Evolutionary conservation across 192 early-diverging fungal species (phyloP).

Genomic region (Backusella macrospora): DNA sequence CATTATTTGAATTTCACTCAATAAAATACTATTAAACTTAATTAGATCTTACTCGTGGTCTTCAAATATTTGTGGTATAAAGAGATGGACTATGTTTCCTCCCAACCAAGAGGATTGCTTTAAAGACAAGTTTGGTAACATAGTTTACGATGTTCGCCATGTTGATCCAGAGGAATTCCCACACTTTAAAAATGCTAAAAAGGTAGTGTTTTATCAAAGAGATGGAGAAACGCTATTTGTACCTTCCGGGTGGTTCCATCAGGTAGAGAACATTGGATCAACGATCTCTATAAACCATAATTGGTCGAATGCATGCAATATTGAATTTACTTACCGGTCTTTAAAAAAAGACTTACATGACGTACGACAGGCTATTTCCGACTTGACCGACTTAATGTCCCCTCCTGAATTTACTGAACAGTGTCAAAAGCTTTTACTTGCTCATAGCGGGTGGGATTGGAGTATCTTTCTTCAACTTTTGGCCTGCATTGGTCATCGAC

Average conservation of each 20-base stretch:
- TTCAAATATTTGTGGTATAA: slow-evolving; percentile 71
- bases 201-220: slow-evolving; percentile 56
- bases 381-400: slow-evolving; percentile 53
- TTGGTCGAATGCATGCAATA: slow-evolving; percentile 69
- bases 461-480: neutral
- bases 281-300: slow-evolving; percentile 82
- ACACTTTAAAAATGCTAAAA: slow-evolving; percentile 46
- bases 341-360: slow-evolving; percentile 50
- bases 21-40: neutral
- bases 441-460: slow-evolving; percentile 60
- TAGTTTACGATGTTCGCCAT: slow-evolving; percentile 58
- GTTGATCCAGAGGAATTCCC: slow-evolving; percentile 55
- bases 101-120: slow-evolving; percentile 66
- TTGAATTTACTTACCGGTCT: slow-evolving; percentile 48
- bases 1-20: neutral
- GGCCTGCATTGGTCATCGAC: neutral
- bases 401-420: slow-evolving; percentile 46
- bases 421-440: slow-evolving; percentile 49
- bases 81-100: slow-evolving; percentile 70
- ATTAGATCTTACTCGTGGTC: slow-evolving; percentile 74
- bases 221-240: slow-evolving; percentile 74
- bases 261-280: slow-evolving; percentile 68
- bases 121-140: slow-evolving; percentile 55
- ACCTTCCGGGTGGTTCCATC: slow-evolving; percentile 77
- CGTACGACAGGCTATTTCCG: slow-evolving; percentile 55